These are phyloP conservation scores for Rubroboletus satanas DNA, from an alignment of 768 basidiomycete genomes.

Conservation along the genomic window DNA sequence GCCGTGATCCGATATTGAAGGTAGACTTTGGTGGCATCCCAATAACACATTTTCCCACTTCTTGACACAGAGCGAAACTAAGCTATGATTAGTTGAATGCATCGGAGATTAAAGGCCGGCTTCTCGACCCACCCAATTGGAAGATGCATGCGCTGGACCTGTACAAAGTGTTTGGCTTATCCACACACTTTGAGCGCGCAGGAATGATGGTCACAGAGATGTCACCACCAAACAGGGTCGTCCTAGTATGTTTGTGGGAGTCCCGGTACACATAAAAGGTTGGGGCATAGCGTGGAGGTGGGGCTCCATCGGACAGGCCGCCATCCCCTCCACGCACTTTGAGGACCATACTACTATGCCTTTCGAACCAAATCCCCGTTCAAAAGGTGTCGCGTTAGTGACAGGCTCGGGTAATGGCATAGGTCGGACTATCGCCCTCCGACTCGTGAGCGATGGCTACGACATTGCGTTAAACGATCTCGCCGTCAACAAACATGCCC, in stretches of 20 bases:
- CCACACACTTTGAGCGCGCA: background rate
- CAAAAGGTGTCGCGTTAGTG: slow-evolving; percentile 31
- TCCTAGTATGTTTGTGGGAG: background rate
- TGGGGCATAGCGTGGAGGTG: background rate
- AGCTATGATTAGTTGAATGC: background rate
- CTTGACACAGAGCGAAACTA: background rate
- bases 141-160: background rate
- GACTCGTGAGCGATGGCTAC: slow-evolving; percentile 35
- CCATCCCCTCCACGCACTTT: background rate
- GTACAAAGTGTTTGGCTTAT: background rate
- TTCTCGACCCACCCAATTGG: background rate
- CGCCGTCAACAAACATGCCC: slow-evolving; percentile 9
- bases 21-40: background rate
- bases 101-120: background rate
- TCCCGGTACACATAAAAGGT: slow-evolving; percentile 1
- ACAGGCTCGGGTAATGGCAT: slow-evolving; percentile 34
- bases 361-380: background rate
- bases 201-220: background rate
- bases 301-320: background rate
- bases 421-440: slow-evolving; percentile 33
- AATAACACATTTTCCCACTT: background rate
- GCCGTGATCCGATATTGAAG: no score
- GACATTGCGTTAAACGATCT: slow-evolving; percentile 36
- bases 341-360: slow-evolving; percentile 7
- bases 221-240: background rate